Evolutionary conservation across 768 basidiomycete genomes (phyloP).

Genomic region (Psilocybe tampanensis): DNA sequence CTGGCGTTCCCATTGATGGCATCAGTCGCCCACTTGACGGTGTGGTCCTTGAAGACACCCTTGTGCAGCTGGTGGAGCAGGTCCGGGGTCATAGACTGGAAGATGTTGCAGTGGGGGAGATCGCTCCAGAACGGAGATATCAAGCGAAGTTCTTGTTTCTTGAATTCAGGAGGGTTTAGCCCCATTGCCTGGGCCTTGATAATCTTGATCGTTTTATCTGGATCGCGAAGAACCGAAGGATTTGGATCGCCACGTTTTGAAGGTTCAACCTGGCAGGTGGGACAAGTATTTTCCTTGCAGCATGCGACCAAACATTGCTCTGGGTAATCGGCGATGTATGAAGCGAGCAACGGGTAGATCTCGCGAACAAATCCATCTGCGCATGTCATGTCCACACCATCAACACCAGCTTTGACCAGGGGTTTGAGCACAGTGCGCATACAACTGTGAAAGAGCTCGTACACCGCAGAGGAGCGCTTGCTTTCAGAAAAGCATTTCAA

Average conservation of each 20-base stretch:
- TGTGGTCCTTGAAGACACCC: slow-evolving; percentile 48
- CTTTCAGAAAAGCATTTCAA: slow-evolving; percentile 32
- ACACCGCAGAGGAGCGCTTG: slow-evolving; percentile 23
- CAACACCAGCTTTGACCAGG: slow-evolving; percentile 25
- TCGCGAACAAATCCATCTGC: slow-evolving; percentile 32
- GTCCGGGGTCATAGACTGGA: slow-evolving; percentile 41
- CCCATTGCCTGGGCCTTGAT: background rate
- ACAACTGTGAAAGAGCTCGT: slow-evolving; percentile 39
- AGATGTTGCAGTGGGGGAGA: slow-evolving; percentile 44
- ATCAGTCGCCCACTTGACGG: slow-evolving; percentile 33
- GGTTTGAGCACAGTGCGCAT: slow-evolving; percentile 20
- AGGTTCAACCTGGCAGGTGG: slow-evolving; percentile 10
- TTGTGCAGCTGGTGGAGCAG: slow-evolving; percentile 52
- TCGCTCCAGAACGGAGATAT: slow-evolving; percentile 41
- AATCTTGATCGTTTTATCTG: background rate
- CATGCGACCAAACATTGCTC: slow-evolving; percentile 40
- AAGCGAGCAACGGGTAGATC: slow-evolving; percentile 37
- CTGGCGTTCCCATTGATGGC: slow-evolving; percentile 14
- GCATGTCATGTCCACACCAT: slow-evolving; percentile 32
- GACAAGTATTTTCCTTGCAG: slow-evolving; percentile 24
- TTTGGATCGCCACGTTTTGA: slow-evolving; percentile 16
- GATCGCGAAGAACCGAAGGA: background rate
- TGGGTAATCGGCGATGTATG: slow-evolving; percentile 40
- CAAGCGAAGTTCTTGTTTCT: slow-evolving; percentile 11
- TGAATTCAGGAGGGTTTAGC: slow-evolving; percentile 5